phyloP scores from a whole-genome alignment of 2,329 filamentous ascomycete genomes.

The Bipolaris gigantea region DNA sequence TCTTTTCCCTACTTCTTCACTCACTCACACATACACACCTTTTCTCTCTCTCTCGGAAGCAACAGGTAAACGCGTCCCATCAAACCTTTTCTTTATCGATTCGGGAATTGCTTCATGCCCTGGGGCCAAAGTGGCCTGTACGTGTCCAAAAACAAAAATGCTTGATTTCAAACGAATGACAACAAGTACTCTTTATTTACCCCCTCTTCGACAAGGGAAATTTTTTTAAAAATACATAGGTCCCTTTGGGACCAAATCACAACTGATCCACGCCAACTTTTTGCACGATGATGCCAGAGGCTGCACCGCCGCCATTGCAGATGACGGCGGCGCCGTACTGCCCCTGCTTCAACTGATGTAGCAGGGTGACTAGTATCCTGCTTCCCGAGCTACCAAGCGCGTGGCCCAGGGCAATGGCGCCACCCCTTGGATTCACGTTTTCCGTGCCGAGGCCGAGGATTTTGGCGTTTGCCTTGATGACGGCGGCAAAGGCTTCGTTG shows the following conservation, averaged over 20 bases:
- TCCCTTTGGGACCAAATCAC: no score
- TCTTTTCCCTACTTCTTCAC: no score
- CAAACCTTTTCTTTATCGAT: no score
- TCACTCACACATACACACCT: no score
- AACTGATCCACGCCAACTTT: slow-evolving; percentile 54
- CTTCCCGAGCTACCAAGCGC: slow-evolving; percentile 92
- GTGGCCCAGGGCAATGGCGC: slow-evolving; percentile 89
- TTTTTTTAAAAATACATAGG: no score
- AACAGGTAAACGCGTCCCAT: no score
- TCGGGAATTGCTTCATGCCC: no score
- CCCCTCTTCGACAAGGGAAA: no score
- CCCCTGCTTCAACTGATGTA: slow-evolving; percentile 88
- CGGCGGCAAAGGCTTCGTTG: slow-evolving; percentile 95
- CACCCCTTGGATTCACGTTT: slow-evolving; percentile 83
- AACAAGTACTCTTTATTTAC: no score
- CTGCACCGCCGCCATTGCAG: slow-evolving; percentile 93
- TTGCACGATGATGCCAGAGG: slow-evolving; percentile 89
- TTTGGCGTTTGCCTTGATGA: slow-evolving; percentile 94
- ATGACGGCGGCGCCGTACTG: slow-evolving; percentile 96
- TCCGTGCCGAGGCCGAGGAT: slow-evolving; percentile 79
- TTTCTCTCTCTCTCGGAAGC: background rate
- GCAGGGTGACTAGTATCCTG: slow-evolving; percentile 82
- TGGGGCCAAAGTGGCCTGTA: no score
- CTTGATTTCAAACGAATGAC: no score
- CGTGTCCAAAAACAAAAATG: no score